phyloP scores from a whole-genome alignment of 106 monocot genomes.

The Acanthochlamys bracteata region DNA sequence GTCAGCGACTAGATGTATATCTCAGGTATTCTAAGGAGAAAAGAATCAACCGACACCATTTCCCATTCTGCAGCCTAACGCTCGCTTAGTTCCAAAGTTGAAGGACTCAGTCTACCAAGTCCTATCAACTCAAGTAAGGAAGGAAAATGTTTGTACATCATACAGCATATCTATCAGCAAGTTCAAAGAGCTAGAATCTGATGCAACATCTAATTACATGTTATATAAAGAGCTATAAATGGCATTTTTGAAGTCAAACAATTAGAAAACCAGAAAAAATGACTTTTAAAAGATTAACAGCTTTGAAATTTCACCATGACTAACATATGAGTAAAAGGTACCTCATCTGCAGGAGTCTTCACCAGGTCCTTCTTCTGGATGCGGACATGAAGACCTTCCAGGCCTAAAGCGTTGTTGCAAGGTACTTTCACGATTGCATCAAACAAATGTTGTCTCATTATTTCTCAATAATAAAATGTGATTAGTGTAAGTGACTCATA shows the following conservation, averaged over 20 bases:
- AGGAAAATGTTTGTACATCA: too few relatives aligned
- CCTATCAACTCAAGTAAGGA: too few relatives aligned
- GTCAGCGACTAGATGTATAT: too few relatives aligned
- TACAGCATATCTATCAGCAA: too few relatives aligned
- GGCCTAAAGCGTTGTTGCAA: slow-evolving; percentile 33
- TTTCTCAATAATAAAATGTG: background rate
- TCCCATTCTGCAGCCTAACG: too few relatives aligned
- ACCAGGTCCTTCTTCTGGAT: slow-evolving; percentile 58
- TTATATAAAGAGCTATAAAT: background rate
- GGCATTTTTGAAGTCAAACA: too few relatives aligned
- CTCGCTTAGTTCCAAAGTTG: too few relatives aligned
- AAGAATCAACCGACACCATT: too few relatives aligned
- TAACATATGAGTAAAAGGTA: slow-evolving; percentile 14
- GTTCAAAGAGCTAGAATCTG: too few relatives aligned
- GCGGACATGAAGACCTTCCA: slow-evolving; percentile 52
- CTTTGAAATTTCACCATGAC: background rate
- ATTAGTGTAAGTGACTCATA: background rate
- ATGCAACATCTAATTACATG: background rate
- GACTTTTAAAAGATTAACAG: background rate
- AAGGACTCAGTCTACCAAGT: too few relatives aligned
- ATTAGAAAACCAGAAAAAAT: too few relatives aligned
- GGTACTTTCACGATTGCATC: background rate
- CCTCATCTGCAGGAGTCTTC: slow-evolving; percentile 73
- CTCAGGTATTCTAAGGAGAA: too few relatives aligned
- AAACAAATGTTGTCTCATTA: background rate